These are phyloP conservation scores for Oryza nivara DNA, from an alignment of 176 grass and related monocot genomes.

Conservation along the genomic window DNA sequence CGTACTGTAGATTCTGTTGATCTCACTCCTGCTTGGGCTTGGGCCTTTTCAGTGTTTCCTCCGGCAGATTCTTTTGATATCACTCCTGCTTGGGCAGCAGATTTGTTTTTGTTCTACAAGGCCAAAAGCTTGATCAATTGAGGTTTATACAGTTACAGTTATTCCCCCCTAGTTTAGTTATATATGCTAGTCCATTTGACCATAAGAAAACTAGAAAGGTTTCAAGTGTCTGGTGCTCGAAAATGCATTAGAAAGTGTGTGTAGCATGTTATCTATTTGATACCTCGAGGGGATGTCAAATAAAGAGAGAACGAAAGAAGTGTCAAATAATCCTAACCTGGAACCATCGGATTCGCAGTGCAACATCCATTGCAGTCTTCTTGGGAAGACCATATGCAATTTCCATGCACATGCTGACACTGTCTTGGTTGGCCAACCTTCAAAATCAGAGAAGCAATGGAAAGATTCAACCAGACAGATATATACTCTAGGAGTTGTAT, in stretches of 20 bases:
- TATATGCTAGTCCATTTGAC: background rate
- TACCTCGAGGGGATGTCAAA: background rate
- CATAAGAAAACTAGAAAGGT: background rate
- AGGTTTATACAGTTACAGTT: background rate
- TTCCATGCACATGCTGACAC: background rate
- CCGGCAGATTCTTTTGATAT: background rate
- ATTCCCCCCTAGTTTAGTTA: background rate
- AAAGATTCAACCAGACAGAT: background rate
- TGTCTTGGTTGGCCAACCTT: background rate
- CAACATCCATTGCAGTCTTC: constrained; percentile 30
- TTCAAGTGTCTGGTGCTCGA: too few relatives aligned
- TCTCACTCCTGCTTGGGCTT: background rate
- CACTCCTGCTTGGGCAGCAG: background rate
- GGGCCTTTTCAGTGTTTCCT: background rate
- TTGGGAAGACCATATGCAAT: background rate
- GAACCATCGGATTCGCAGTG: constrained; percentile 19
- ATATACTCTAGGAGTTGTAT: background rate
- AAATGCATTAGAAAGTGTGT: background rate
- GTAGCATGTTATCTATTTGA: background rate
- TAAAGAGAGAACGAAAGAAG: background rate
- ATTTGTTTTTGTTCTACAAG: background rate
- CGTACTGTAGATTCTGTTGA: background rate
- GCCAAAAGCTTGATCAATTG: background rate
- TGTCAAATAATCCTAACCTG: constrained; percentile 17
- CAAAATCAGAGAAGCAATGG: background rate